phyloP scores from a whole-genome alignment of 768 basidiomycete genomes.

The Mycena rosella region DNA sequence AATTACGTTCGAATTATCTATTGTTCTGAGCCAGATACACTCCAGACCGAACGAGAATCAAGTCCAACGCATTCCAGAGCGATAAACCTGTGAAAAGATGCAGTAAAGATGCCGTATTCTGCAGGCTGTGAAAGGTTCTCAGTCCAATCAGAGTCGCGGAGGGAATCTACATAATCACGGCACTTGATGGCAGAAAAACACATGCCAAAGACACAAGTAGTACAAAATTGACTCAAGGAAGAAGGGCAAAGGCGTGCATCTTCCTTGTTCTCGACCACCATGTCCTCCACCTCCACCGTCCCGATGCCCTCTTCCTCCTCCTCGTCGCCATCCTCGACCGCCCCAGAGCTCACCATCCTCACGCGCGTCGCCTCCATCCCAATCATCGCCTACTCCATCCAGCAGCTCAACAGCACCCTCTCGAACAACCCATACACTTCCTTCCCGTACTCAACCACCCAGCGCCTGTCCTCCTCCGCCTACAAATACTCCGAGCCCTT shows the following conservation, averaged over 20 bases:
- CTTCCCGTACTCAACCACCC: constrained; percentile 75
- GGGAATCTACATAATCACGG: neutral
- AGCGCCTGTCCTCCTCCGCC: constrained; percentile 68
- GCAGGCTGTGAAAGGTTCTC: no score
- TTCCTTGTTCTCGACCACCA: constrained; percentile 28
- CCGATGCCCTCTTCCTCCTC: constrained; percentile 34
- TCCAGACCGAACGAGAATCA: neutral
- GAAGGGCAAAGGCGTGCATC: neutral
- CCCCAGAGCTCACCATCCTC: constrained; percentile 73
- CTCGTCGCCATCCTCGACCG: neutral
- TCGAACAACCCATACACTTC: constrained; percentile 71
- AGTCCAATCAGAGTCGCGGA: no score
- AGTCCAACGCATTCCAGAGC: constrained; percentile 5
- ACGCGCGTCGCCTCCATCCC: constrained; percentile 80
- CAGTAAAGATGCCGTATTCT: constrained; percentile 8
- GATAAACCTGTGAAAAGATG: constrained; percentile 25
- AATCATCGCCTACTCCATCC: constrained; percentile 73
- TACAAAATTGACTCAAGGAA: constrained; percentile 14
- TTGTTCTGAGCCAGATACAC: neutral
- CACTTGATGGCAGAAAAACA: constrained; percentile 8
- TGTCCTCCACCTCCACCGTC: constrained; percentile 29
- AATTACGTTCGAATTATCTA: no score
- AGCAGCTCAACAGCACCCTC: constrained; percentile 70
- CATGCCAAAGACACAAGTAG: constrained; percentile 1
- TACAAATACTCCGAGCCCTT: constrained; percentile 76